A percentile compares a stretch with the other conserved stretches of the same genome.
Conservation (phyloP, 1,284 basidiomycete genomes). For the Boletus mariae region DNA sequence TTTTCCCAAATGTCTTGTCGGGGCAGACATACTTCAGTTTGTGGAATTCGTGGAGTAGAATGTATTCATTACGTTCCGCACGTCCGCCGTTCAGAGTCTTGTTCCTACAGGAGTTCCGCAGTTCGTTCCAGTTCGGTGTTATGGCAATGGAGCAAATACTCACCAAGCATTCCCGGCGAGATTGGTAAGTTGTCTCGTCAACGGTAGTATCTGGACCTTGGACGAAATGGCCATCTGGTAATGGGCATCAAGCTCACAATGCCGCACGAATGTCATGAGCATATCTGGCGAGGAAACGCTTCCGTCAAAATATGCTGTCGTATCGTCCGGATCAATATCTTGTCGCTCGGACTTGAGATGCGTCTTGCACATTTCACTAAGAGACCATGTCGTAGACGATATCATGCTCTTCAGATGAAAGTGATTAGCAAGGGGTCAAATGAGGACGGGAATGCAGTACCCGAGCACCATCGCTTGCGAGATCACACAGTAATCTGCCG, state of each 20-base stretch:
- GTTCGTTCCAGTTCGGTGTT: not conserved
- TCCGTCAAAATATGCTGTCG: slow-evolving; percentile 87
- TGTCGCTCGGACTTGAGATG: slow-evolving; percentile 84
- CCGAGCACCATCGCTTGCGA: slow-evolving; percentile 93
- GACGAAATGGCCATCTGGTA: slow-evolving; percentile 94
- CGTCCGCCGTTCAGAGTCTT: slow-evolving; percentile 94
- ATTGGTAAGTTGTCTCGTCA: slow-evolving; percentile 94
- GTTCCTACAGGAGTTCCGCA: slow-evolving; percentile 56
- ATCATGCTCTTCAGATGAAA: slow-evolving; percentile 74
- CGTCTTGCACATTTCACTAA: slow-evolving; percentile 94
- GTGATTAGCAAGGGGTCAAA: not conserved
- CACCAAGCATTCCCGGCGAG: slow-evolving; percentile 98
- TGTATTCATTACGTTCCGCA: slow-evolving; percentile 98
- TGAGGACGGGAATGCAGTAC: slow-evolving; percentile 38
- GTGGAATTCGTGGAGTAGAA: slow-evolving; percentile 97
- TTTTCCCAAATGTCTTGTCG: slow-evolving; percentile 88
- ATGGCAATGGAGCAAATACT: slow-evolving; percentile 19
- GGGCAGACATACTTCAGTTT: slow-evolving; percentile 94
- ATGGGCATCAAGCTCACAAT: slow-evolving; percentile 92
- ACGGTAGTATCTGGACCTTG: slow-evolving; percentile 84
- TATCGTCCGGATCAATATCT: slow-evolving; percentile 96
- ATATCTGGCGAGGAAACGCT: slow-evolving; percentile 75
- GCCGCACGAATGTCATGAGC: slow-evolving; percentile 84
- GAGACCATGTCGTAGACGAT: slow-evolving; percentile 93
- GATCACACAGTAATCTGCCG: slow-evolving; percentile 88